Evolutionary conservation across 176 grass and related monocot species (phyloP).

Genomic region (Musa schizocarpa): DNA sequence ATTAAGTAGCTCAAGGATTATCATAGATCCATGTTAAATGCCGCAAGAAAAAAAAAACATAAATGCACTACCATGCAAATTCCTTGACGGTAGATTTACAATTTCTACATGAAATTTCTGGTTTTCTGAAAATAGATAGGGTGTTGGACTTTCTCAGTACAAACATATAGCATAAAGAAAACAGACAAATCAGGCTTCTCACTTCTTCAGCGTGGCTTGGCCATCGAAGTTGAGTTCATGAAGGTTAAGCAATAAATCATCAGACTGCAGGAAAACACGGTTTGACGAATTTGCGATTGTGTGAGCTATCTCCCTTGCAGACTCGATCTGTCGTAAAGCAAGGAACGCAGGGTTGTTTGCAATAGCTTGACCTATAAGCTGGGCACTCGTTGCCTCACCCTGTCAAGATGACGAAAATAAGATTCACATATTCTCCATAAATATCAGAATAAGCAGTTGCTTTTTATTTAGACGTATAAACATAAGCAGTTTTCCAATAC

Average conservation of each 20-base stretch:
- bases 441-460: too few species aligned
- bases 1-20: too few species aligned
- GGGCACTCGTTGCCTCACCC: constrained; percentile 93
- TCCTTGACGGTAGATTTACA: too few species aligned
- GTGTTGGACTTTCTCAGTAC: too few species aligned
- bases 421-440: neutral
- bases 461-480: too few species aligned
- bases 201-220: neutral
- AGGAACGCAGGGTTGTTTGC: constrained; percentile 76
- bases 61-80: too few species aligned
- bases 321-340: constrained; percentile 67
- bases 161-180: neutral
- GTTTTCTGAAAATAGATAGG: too few species aligned
- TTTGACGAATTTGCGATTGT: constrained; percentile 70
- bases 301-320: constrained; percentile 76
- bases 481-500: too few species aligned
- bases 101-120: too few species aligned
- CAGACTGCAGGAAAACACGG: constrained; percentile 76
- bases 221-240: constrained; percentile 33
- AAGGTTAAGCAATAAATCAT: constrained; percentile 73
- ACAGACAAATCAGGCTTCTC: neutral
- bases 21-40: too few species aligned
- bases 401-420: constrained; percentile 22
- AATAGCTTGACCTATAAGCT: constrained; percentile 85
- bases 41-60: too few species aligned